Percentiles rank a stretch among this genome's conserved stretches.
Evolutionary conservation across 1,284 basidiomycete genomes (phyloP).

Genomic region (Fomitiporia mediterranea): DNA sequence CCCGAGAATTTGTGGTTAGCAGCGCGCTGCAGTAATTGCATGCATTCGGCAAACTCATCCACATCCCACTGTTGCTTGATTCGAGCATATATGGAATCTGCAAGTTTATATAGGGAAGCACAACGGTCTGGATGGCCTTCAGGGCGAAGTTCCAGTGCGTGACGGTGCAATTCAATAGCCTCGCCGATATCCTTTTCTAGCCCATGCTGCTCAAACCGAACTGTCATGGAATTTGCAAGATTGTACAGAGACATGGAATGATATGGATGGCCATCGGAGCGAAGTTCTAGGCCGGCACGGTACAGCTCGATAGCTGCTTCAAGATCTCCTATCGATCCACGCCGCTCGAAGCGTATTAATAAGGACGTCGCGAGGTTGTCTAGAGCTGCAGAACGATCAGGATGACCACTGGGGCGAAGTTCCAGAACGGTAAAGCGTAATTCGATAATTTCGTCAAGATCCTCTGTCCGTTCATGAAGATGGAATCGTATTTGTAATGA

Average conservation of each 20-base stretch:
- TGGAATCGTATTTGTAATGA: neutral
- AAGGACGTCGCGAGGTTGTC: neutral
- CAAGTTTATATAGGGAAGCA: neutral
- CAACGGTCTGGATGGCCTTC: too few species aligned
- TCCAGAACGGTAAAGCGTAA: too few species aligned
- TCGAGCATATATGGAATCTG: too few species aligned
- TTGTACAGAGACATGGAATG: neutral
- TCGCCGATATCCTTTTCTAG: neutral
- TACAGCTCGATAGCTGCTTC: neutral
- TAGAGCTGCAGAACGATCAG: neutral
- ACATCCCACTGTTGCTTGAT: slow-evolving; percentile 22
- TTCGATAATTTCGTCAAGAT: too few species aligned
- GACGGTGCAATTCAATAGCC: too few species aligned
- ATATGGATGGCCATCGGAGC: neutral
- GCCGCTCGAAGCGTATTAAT: neutral
- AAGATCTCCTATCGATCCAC: neutral
- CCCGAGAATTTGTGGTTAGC: too few species aligned
- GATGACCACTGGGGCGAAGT: neutral
- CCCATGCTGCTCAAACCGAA: neutral
- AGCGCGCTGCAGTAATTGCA: slow-evolving; percentile 20
- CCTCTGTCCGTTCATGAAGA: slow-evolving; percentile 22
- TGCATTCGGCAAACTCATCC: slow-evolving; percentile 31
- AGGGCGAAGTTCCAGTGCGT: neutral
- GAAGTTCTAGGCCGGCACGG: neutral
- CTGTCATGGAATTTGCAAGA: neutral